A percentile compares a stretch with the other conserved stretches of the same genome.
Conservation (phyloP, 192 early-diverging fungal genomes). For the Coemansia sp. region DNA sequence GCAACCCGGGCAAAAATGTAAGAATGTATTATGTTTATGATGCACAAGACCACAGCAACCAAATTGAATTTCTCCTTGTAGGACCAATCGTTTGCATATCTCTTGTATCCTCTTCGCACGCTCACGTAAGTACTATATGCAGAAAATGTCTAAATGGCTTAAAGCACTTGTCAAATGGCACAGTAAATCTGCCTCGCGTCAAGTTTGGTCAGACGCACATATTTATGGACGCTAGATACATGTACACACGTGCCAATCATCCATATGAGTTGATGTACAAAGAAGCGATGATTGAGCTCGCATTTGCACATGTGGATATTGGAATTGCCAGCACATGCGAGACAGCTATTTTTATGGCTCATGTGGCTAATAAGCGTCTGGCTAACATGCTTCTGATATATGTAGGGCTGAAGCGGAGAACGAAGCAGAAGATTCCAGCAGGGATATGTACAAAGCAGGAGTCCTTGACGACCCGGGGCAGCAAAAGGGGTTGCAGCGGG, state of each 20-base stretch:
- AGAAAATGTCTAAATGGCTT: background rate
- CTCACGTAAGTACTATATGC: constrained; percentile 28
- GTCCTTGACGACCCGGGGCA: constrained; percentile 81
- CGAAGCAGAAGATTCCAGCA: constrained; percentile 2
- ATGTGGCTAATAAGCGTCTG: no score
- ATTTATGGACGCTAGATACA: no score
- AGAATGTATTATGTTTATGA: background rate
- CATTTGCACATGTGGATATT: no score
- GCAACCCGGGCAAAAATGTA: background rate
- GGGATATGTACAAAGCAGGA: background rate
- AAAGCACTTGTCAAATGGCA: background rate
- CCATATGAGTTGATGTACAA: no score
- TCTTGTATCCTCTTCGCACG: constrained; percentile 36
- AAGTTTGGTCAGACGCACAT: no score
- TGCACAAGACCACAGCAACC: no score
- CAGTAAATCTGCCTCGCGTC: no score
- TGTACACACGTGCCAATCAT: no score
- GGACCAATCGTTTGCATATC: constrained; percentile 48
- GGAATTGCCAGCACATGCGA: no score
- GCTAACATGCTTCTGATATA: no score
- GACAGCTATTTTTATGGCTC: no score
- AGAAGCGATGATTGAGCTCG: no score
- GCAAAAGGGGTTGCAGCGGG: constrained; percentile 73
- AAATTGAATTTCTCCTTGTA: constrained; percentile 3
- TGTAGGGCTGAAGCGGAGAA: constrained; percentile 16